Evolutionary conservation across 176 grass and related monocot genomes (phyloP).

Genomic region (Aegilops longissima): DNA sequence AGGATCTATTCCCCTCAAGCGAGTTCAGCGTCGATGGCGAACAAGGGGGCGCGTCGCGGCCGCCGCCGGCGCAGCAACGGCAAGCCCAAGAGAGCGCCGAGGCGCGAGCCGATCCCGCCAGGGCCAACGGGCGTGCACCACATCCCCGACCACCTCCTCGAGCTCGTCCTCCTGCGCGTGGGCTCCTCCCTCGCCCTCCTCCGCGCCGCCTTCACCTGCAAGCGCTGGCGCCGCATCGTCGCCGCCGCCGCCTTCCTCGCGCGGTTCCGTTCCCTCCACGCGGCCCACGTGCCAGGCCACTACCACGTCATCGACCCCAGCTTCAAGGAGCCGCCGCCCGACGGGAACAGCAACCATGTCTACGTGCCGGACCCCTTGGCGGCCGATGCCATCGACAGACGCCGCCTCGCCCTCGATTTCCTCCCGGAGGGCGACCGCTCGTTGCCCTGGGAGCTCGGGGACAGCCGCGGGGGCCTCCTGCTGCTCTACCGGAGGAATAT

Average conservation of each 20-base stretch:
- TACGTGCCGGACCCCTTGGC: background rate
- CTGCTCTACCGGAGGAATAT: background rate
- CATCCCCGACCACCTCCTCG: background rate
- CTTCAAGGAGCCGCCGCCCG: background rate
- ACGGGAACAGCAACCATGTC: background rate
- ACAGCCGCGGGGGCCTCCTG: background rate
- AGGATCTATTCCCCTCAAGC: background rate
- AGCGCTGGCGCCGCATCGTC: background rate
- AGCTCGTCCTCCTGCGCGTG: background rate
- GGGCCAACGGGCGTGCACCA: background rate
- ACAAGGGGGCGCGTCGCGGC: background rate
- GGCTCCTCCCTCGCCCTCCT: background rate
- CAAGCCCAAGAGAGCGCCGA: background rate
- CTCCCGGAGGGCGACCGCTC: background rate
- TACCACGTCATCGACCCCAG: conserved; percentile 3
- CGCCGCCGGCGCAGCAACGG: background rate
- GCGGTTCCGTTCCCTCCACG: background rate
- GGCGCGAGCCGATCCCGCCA: background rate
- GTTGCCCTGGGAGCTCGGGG: background rate
- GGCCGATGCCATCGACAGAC: background rate
- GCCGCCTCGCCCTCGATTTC: background rate
- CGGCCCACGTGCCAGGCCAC: background rate
- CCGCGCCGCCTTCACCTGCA: background rate
- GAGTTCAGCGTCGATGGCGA: background rate
- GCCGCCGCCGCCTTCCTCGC: background rate